Evolutionary conservation across 768 basidiomycete genomes (phyloP).

Genomic region (Leccinellum luteum): DNA sequence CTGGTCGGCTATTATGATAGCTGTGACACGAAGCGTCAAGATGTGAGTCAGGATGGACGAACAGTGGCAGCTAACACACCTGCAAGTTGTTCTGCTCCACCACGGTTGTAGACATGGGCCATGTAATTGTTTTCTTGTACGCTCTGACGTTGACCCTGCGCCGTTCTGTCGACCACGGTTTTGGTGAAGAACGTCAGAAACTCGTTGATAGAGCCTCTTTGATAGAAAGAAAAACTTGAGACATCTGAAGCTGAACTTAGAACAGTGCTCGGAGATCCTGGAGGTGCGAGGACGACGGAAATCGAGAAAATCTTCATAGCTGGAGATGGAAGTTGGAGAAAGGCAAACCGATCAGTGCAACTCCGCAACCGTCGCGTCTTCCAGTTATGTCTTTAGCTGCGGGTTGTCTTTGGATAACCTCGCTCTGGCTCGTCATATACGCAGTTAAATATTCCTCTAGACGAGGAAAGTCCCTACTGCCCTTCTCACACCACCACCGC

Average conservation of each 20-base stretch:
- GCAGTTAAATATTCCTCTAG: conserved; percentile 21
- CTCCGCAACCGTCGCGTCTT: not conserved
- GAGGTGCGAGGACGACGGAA: conserved; percentile 66
- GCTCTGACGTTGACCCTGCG: conserved; percentile 85
- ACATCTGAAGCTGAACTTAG: conserved; percentile 76
- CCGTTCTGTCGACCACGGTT: conserved; percentile 88
- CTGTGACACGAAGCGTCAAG: conserved; percentile 37
- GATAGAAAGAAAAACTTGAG: conserved; percentile 92
- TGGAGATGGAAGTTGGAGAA: conserved; percentile 18
- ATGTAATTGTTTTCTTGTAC: conserved; percentile 92
- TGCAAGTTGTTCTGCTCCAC: conserved; percentile 80
- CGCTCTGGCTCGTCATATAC: conserved; percentile 27
- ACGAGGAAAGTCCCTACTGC: conserved; percentile 20
- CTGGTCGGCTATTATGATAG: conserved; percentile 88
- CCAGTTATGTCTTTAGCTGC: conserved; percentile 22
- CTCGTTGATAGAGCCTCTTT: conserved; percentile 81
- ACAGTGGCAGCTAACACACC: conserved; percentile 46
- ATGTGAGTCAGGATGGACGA: not conserved
- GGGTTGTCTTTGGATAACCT: conserved; percentile 20
- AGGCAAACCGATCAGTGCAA: no score
- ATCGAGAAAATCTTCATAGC: conserved; percentile 89
- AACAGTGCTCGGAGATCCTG: conserved; percentile 58
- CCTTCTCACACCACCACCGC: conserved; percentile 18
- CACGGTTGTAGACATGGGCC: conserved; percentile 91
- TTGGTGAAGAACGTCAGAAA: conserved; percentile 93